phyloP scores from a whole-genome alignment of 495 filamentous ascomycete species.

The Aspergillus incahuasiensis region DNA sequence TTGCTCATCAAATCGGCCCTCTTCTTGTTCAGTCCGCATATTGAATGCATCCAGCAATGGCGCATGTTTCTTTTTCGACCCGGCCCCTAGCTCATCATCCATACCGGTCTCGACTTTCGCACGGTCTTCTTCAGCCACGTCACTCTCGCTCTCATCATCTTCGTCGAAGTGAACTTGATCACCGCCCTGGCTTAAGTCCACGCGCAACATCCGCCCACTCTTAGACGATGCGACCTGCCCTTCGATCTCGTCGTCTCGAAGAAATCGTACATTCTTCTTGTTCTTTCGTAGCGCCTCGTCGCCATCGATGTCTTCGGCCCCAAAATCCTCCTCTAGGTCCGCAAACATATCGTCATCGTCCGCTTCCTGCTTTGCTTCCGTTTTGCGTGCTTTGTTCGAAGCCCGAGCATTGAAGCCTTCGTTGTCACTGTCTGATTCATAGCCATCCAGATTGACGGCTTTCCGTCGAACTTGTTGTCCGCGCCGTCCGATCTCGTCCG shows the following conservation, averaged over 20 bases:
- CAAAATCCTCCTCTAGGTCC: conserved; percentile 59
- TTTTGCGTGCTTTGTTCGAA: conserved; percentile 52
- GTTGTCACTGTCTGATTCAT: conserved; percentile 91
- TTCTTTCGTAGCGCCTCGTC: conserved; percentile 53
- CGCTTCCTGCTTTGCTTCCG: conserved; percentile 40
- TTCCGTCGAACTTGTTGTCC: conserved; percentile 77
- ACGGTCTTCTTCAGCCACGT: conserved; percentile 68
- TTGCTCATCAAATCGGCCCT: conserved; percentile 82
- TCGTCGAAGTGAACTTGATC: conserved; percentile 41
- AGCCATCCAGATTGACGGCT: conserved; percentile 92
- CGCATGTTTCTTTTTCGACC: conserved; percentile 86
- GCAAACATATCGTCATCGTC: conserved; percentile 89
- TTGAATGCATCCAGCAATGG: conserved; percentile 98
- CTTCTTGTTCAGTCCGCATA: conserved; percentile 84
- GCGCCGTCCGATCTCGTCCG: conserved; percentile 86
- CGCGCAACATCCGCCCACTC: conserved; percentile 62
- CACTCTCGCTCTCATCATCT: conserved; percentile 54
- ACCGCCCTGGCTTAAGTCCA: conserved; percentile 47
- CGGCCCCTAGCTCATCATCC: conserved; percentile 85
- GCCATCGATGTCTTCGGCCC: conserved; percentile 48
- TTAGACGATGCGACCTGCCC: conserved; percentile 76
- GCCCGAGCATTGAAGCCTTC: conserved; percentile 77
- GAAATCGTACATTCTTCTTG: conserved; percentile 73
- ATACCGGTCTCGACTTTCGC: conserved; percentile 64
- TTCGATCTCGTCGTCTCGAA: conserved; percentile 72